Conservation (phyloP, 2,329 filamentous ascomycete genomes). For the Fusarium newnesense region DNA sequence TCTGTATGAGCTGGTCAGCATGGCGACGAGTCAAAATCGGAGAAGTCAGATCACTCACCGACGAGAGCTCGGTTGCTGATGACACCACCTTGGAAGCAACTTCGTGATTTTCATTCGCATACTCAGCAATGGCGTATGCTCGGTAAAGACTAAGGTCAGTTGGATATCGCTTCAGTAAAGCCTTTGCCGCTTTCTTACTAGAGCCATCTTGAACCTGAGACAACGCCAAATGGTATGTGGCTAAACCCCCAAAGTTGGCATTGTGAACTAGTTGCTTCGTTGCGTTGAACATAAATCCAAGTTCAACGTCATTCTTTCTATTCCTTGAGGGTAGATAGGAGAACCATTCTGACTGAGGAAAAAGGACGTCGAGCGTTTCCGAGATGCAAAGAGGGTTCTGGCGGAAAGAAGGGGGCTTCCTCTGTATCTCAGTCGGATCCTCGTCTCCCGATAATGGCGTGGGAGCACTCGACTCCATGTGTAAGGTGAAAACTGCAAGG, state of each 20-base stretch:
- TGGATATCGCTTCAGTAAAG: constrained; percentile 74
- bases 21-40: not conserved
- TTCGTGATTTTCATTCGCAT: constrained; percentile 63
- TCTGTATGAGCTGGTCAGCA: constrained; percentile 30
- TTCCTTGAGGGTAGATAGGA: constrained; percentile 48
- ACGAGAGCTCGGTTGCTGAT: constrained; percentile 64
- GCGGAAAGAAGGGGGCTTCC: constrained; percentile 45
- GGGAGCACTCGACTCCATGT: not conserved
- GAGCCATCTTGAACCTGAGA: constrained; percentile 65
- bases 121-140: constrained; percentile 80
- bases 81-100: constrained; percentile 72
- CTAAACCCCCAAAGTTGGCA: constrained; percentile 54
- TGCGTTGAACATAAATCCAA: constrained; percentile 62
- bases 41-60: constrained; percentile 40
- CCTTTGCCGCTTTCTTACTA: constrained; percentile 76
- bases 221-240: constrained; percentile 77
- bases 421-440: constrained; percentile 35
- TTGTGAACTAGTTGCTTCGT: constrained; percentile 69
- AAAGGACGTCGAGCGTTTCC: constrained; percentile 63
- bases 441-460: constrained; percentile 4
- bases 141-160: constrained; percentile 78
- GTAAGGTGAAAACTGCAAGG: constrained; percentile 21
- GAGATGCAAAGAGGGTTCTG: constrained; percentile 45
- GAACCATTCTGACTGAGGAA: constrained; percentile 60
- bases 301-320: constrained; percentile 43